Percentiles rank a stretch among this genome's conserved stretches.
phyloP scores from a whole-genome alignment of 1,284 basidiomycete genomes.

The Tremellales sp. region DNA sequence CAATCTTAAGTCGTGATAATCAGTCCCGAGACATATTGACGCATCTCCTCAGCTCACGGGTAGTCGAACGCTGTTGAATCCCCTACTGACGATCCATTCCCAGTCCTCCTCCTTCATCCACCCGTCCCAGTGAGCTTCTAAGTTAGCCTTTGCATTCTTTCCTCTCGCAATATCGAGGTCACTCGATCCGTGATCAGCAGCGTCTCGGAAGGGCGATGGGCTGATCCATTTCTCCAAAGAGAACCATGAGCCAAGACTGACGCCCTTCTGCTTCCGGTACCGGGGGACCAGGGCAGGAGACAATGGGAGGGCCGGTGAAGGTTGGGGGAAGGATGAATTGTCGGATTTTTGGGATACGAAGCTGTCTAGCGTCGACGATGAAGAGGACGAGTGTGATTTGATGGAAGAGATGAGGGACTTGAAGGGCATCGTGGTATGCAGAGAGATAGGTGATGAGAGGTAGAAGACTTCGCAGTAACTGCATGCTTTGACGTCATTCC shows the following conservation, averaged over 20 bases:
- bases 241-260: conserved; percentile 74
- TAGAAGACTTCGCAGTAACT: too few species aligned
- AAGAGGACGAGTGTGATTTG: conserved; percentile 12
- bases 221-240: conserved; percentile 72
- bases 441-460: too few species aligned
- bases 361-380: conserved; percentile 4
- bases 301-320: conserved; percentile 21
- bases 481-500: too few species aligned
- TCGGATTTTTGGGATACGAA: conserved; percentile 6
- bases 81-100: conserved; percentile 66
- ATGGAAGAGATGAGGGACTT: too few species aligned
- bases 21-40: conserved; percentile 26
- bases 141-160: conserved; percentile 55
- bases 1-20: conserved; percentile 57
- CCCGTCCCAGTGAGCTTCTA: conserved; percentile 77
- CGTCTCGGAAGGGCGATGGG: conserved; percentile 56
- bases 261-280: conserved; percentile 72
- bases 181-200: conserved; percentile 59
- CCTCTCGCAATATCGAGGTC: conserved; percentile 72
- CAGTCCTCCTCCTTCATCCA: conserved; percentile 71
- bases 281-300: conserved; percentile 52
- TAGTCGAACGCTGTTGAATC: conserved; percentile 77
- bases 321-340: conserved; percentile 8
- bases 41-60: too few species aligned
- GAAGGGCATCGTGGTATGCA: too few species aligned